Evolutionary conservation across 306 rosid species (phyloP).

Genomic region (Pachyrhizus erosus): DNA sequence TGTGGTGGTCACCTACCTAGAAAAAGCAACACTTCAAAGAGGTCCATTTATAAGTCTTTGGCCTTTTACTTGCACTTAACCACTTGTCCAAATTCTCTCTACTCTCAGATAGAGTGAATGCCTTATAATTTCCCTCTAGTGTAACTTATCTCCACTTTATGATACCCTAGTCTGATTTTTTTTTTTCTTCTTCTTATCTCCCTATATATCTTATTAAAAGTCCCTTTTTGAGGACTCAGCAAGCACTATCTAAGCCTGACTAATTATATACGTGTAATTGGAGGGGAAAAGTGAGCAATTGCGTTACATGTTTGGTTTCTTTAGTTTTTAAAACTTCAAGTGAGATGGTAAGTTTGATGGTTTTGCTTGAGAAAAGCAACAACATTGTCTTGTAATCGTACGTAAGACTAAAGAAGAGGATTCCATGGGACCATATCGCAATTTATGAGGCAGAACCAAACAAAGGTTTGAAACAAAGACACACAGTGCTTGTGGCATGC

Average conservation of each 20-base stretch:
- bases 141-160: background rate
- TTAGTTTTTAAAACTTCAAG: background rate
- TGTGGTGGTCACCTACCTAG: constrained; percentile 1
- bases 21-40: constrained; percentile 17
- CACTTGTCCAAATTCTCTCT: background rate
- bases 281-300: background rate
- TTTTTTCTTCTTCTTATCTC: background rate
- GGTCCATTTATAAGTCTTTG: background rate
- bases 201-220: background rate
- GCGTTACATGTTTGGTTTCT: too few species aligned
- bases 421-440: background rate
- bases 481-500: background rate
- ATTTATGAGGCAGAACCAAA: constrained; percentile 1
- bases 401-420: background rate
- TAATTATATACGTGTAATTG: background rate
- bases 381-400: background rate
- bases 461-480: background rate
- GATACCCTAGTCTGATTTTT: constrained; percentile 2
- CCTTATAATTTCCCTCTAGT: background rate
- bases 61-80: background rate
- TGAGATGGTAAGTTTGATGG: background rate
- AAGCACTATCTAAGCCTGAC: background rate
- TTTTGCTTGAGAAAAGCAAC: background rate
- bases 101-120: constrained; percentile 6
- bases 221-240: background rate